Base-by-base conservation (phyloP, 371 early-diverging fungal genomes). In the Rhizopus stolonifer region DNA sequence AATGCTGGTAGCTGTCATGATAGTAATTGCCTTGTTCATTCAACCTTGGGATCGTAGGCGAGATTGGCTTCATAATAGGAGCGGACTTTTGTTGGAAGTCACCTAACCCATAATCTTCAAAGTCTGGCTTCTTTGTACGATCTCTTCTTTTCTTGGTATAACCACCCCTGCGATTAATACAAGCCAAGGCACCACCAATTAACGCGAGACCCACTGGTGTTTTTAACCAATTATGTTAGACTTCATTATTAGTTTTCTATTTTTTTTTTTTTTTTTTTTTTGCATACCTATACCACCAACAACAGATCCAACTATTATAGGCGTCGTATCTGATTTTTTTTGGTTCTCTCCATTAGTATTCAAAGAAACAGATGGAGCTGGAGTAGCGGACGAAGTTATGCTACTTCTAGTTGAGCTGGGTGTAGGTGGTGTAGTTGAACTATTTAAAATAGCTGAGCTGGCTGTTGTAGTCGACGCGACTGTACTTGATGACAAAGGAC, bases 21-120 rank as follows among this genome's bases (percentile, higher is more conserved):
- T 75, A 72, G 25, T 61, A 74, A 26, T 70, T 71, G 44, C 71
- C 75, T 50, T 72, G 74, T 0, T 70, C 70, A 31, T 72, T 72
- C 11, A 75, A 26, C 23, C 64, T 59, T 13, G 75, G 75, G 4
- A 74, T 21, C 11, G 75, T 74, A 44, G 76, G 76, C 15, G 65
- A 62, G 38, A 39, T 40, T 34, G 49, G 49, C 9, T 47, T 56
- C n/a, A 52, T 49, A 15, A 40, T 50, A 9, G 53, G 22, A 22
- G 53, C 43, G 10, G 54, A 13, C 4, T 51, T 44, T 42, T 67
- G 72, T 54, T 72, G 72, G 58, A 72, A 75, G 52, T 75, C 76
- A 25, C 64, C 68, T 45, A 75, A 54, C 6, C 72, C 76, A 54
- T 69, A 75, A 55, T 75, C 76, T 29, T 72, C 68, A 54, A 72